Conservation (phyloP, 768 basidiomycete species). For the Tulasnella sp. region DNA sequence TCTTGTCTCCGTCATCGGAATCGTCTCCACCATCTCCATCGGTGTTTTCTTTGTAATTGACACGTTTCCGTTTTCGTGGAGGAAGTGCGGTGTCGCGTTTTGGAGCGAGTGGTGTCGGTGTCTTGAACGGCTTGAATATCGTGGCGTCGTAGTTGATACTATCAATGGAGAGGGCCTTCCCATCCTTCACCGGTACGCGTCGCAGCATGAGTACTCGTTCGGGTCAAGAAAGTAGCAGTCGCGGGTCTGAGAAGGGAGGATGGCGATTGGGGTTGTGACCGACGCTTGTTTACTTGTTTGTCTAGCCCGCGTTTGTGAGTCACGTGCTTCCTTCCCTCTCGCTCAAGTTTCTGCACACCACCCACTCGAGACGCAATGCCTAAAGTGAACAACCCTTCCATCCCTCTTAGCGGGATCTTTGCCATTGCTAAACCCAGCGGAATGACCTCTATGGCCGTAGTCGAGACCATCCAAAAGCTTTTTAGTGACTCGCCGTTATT, state of each 20-base stretch:
- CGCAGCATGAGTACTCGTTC: constrained; percentile 7
- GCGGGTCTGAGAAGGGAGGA: not conserved
- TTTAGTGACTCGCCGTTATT: constrained; percentile 74
- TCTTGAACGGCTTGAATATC: constrained; percentile 65
- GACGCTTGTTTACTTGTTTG: not conserved
- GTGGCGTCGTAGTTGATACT: constrained; percentile 2
- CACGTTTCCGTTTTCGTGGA: constrained; percentile 77
- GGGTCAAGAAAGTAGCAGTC: not conserved
- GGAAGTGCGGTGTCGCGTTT: constrained; percentile 55
- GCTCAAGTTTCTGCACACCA: not conserved
- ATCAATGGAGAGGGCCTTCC: constrained; percentile 7
- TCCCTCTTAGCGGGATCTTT: constrained; percentile 78
- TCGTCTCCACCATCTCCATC: constrained; percentile 50
- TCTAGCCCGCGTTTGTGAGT: not conserved
- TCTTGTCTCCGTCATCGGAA: constrained; percentile 50
- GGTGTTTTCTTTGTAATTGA: constrained; percentile 69
- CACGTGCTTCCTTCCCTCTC: constrained; percentile 9
- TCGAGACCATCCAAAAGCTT: constrained; percentile 82
- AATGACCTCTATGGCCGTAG: constrained; percentile 83
- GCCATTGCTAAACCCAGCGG: constrained; percentile 90
- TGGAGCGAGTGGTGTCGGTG: constrained; percentile 48
- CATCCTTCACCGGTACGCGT: constrained; percentile 18
- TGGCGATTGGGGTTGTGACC: not conserved
- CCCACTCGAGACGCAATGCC: constrained; percentile 52
- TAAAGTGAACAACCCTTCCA: constrained; percentile 48